Evolutionary conservation across 2,329 filamentous ascomycete species (phyloP).

Genomic region (Penicillium sp.): DNA sequence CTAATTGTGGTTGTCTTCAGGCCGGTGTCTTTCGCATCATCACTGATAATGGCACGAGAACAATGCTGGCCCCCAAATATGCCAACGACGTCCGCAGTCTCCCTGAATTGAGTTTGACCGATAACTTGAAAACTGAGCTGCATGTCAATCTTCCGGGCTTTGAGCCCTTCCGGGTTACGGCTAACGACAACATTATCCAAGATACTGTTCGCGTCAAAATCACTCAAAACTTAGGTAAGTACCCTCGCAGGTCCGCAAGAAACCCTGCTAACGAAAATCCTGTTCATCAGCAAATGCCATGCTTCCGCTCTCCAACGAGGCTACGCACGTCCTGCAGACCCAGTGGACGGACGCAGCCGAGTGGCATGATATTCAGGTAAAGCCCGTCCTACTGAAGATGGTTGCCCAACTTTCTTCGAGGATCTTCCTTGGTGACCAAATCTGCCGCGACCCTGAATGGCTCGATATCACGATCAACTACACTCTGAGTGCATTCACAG

Average conservation of each 20-base stretch:
- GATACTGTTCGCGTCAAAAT: conserved; percentile 26
- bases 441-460: conserved; percentile 23
- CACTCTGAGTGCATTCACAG: conserved; percentile 10
- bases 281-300: conserved; percentile 9
- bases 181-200: conserved; percentile 15
- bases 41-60: conserved; percentile 22
- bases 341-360: conserved; percentile 15
- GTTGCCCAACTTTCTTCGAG: conserved; percentile 18
- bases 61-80: conserved; percentile 22
- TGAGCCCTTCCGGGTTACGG: conserved; percentile 19
- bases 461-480: conserved; percentile 15
- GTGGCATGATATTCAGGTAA: conserved; percentile 20
- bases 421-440: conserved; percentile 17
- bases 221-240: conserved; percentile 24
- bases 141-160: conserved; percentile 20
- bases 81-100: conserved; percentile 27
- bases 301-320: conserved; percentile 11
- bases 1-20: background rate
- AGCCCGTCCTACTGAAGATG: conserved; percentile 13
- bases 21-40: conserved; percentile 14
- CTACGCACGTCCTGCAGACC: conserved; percentile 3
- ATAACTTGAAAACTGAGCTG: conserved; percentile 14
- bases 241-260: background rate
- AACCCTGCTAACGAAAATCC: background rate
- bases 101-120: conserved; percentile 18